Percentiles rank a stretch among this genome's conserved stretches.
These are phyloP conservation scores for Chaetomium tenue DNA, from an alignment of 495 filamentous ascomycete species.

Conservation along the genomic window DNA sequence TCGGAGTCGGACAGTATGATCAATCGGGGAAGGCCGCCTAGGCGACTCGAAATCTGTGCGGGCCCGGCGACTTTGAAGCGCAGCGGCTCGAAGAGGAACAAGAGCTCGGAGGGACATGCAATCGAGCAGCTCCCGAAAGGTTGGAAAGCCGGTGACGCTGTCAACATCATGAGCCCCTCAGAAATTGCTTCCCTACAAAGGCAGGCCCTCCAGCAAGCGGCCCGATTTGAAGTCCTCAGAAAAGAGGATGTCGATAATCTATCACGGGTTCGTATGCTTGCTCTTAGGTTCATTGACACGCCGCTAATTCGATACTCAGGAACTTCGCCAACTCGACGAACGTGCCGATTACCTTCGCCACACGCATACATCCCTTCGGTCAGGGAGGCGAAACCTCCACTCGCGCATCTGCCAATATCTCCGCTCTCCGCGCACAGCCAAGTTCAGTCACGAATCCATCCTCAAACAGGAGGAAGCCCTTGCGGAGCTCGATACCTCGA, in stretches of 20 bases:
- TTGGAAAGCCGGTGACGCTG: constrained; percentile 53
- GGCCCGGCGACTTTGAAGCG: constrained; percentile 32
- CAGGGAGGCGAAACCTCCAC: constrained; percentile 66
- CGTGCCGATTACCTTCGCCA: constrained; percentile 69
- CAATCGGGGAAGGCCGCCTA: constrained; percentile 58
- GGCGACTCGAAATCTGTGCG: constrained; percentile 42
- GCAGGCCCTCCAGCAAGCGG: constrained; percentile 63
- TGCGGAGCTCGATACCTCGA: constrained; percentile 66
- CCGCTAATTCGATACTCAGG: constrained; percentile 42
- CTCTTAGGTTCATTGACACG: not conserved
- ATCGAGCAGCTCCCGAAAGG: constrained; percentile 60
- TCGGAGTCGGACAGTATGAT: constrained; percentile 60
- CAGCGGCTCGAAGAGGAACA: constrained; percentile 40
- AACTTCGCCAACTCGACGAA: constrained; percentile 67
- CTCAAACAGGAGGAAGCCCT: constrained; percentile 74
- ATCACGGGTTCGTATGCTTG: constrained; percentile 51
- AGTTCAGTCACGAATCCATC: constrained; percentile 64
- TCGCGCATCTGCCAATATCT: constrained; percentile 67
- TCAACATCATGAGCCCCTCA: constrained; percentile 42
- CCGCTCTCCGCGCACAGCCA: constrained; percentile 58
- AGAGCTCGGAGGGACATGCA: constrained; percentile 48
- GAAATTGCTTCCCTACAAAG: constrained; percentile 57
- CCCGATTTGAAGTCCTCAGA: constrained; percentile 65
- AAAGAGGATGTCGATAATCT: constrained; percentile 64
- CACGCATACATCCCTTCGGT: constrained; percentile 65